Base-by-base conservation (phyloP, 1,139 yeast genomes). In the Protomyces arabidopsidicola region DNA sequence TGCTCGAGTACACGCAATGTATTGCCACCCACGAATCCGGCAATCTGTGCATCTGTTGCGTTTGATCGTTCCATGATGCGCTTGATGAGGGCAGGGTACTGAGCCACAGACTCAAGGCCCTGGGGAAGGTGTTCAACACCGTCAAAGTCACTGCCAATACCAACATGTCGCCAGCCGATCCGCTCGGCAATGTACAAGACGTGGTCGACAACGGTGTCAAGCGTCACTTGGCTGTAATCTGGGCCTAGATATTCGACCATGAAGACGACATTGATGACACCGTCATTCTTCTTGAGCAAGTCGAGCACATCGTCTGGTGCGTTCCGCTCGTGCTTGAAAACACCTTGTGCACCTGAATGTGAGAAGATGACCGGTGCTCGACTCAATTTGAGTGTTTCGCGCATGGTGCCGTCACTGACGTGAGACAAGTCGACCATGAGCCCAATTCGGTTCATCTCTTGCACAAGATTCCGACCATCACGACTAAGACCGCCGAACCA, bases 131-230 rank as follows among this genome's bases (percentile, higher is more conserved):
- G 69, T 1, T 79, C 79, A 45, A 81, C 81, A 24, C 84, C 84
- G 69, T 82, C 85, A 67, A 81, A 81, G 70, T 82, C 85, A 1
- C 81, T 77, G 0, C 85, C 85, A 39, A 82, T 71, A 0, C 84
- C 84, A 53, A 82, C 84, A 70, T 80, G 81, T 39, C 79, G 82
- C 83, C 83, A 81, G 0, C 84, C 85, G 60, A 80, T 78, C 3
- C 77, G 67, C 35, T 79, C 71, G 27, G 80, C 77, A 20, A 81
- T 73, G 68, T 82, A 75, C 50, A 74, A 68, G 31, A 80, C 75
- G 71, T 82, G 84, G 45, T 75, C 77, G 0, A 77, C 82, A 0
- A 82, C 84, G 69, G 81, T 82, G 16, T 80, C 81, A 51, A 82
- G 78, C 3, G 81, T 76, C 14, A 73, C 76, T 6, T 66, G 68